These are phyloP conservation scores for Heliocybe sulcata DNA, from an alignment of 1,284 basidiomycete species.

Conservation along the genomic window DNA sequence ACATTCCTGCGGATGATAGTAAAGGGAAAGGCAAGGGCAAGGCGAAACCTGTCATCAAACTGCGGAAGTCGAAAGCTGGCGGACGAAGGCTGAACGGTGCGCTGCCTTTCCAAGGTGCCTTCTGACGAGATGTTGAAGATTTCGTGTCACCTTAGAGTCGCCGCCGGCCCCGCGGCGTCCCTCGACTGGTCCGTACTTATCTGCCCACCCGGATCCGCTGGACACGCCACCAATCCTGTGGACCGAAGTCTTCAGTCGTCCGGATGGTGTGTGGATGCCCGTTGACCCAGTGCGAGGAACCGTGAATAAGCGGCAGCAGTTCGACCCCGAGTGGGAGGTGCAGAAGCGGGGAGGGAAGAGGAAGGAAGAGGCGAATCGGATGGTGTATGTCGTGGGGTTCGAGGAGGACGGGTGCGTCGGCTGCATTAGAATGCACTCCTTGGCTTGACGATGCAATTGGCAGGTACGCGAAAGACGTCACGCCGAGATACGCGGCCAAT, in stretches of 20 bases:
- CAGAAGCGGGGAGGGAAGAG: slow-evolving; percentile 32
- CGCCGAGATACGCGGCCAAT: slow-evolving; percentile 73
- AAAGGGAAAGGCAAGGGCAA: slow-evolving; percentile 50
- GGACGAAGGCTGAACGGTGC: slow-evolving; percentile 30
- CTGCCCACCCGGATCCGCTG: slow-evolving; percentile 41
- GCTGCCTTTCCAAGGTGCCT: slow-evolving; percentile 12
- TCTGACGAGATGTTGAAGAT: background rate
- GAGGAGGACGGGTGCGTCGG: slow-evolving; percentile 71
- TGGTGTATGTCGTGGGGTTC: slow-evolving; percentile 90
- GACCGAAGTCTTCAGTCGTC: slow-evolving; percentile 94
- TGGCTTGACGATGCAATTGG: no score
- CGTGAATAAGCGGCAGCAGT: slow-evolving; percentile 75
- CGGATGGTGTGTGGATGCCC: slow-evolving; percentile 89
- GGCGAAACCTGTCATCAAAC: slow-evolving; percentile 38
- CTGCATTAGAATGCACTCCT: background rate
- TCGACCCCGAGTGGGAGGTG: slow-evolving; percentile 63
- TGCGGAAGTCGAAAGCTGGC: slow-evolving; percentile 45
- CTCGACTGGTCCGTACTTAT: background rate
- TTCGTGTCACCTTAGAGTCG: background rate
- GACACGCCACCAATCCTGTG: slow-evolving; percentile 88
- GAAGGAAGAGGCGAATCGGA: slow-evolving; percentile 46
- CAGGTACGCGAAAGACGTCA: slow-evolving; percentile 62
- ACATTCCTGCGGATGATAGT: slow-evolving; percentile 26
- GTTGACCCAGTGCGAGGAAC: slow-evolving; percentile 84
- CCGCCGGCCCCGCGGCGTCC: background rate